Evolutionary conservation across 805 yeast genomes (phyloP).

Genomic region (Metschnikowia hibisci): DNA sequence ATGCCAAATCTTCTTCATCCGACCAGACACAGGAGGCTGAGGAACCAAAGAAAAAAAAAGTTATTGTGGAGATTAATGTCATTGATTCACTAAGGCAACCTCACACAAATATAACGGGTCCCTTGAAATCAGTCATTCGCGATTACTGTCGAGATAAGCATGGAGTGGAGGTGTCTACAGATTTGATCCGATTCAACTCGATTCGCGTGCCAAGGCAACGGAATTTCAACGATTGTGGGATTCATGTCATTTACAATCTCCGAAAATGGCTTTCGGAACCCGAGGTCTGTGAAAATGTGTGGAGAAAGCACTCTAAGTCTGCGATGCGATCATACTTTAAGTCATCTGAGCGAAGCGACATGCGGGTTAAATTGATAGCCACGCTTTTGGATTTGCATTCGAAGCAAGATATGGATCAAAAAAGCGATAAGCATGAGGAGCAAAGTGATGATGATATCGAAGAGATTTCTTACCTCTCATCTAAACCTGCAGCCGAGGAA

Average conservation of each 20-base stretch:
- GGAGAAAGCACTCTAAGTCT: constrained; percentile 33
- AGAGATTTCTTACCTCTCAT: constrained; percentile 16
- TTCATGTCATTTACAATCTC: constrained; percentile 78
- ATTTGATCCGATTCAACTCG: constrained; percentile 44
- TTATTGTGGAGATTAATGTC: constrained; percentile 44
- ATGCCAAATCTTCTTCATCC: not conserved
- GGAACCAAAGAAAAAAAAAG: constrained; percentile 5
- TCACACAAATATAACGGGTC: constrained; percentile 48
- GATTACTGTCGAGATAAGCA: constrained; percentile 69
- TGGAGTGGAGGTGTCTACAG: constrained; percentile 41
- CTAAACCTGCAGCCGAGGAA: constrained; percentile 3
- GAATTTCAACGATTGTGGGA: constrained; percentile 92
- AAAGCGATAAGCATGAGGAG: constrained; percentile 4
- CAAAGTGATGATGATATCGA: constrained; percentile 23
- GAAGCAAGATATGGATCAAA: constrained; percentile 7
- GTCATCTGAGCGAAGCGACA: constrained; percentile 11
- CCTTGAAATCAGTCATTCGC: constrained; percentile 56
- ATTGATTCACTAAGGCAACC: constrained; percentile 73
- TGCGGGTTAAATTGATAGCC: constrained; percentile 13
- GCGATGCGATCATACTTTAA: constrained; percentile 10
- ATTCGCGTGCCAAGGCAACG: constrained; percentile 77
- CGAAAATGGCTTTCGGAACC: constrained; percentile 53
- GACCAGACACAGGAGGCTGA: not conserved
- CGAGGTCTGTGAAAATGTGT: constrained; percentile 42
- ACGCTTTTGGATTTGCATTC: constrained; percentile 14